Evolutionary conservation across 2,329 filamentous ascomycete species (phyloP), one percentile per base, ranked within the genome.

Genomic region (Neonectria coccinea): DNA sequence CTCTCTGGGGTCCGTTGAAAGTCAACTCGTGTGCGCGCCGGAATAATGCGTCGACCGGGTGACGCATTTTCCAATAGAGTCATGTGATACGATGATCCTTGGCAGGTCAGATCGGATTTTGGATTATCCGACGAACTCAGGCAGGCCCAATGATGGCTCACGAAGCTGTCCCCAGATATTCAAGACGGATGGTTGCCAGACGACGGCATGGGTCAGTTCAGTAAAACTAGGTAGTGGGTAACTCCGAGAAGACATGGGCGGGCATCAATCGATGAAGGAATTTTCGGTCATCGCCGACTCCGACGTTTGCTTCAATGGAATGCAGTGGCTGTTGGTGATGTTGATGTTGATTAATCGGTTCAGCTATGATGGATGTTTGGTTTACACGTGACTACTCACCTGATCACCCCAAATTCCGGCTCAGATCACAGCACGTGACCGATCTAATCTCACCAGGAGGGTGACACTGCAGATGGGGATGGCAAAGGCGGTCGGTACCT

Each of bases 401-500:
- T 51, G 39, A 45, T 14, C 20, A 9, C 8, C 4, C 1, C 2
- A 2, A 7, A 31, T 27, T 14, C 22, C 14, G 7, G 2, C 5
- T 18, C 39, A 11, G n/a, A 20, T 5, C 8, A 18, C 5, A 3
- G 8, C 25, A 45, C 27, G 31, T 48, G 57, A 59, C n/a, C 11
- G 33, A 42, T 18, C 2, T 11, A n/a, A n/a, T 27, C 22, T 20
- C 29, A 6, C 25, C 25, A 25, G 57, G 29, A 54, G 53, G 57
- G 57, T 59, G 29, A 51, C 48, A 51, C 48, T 20, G 29, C 16
- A 54, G 27, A 27, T 45, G 47, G 20, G 29, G 27, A 44, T 14
- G 27, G 44, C 8, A 16, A 22, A 14, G 44, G 14, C n/a, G 52
- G 45, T 62, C 51, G 45, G 52, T 56, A 56, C 52, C 22, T 29